These are phyloP conservation scores for Trypanosoma vivax DNA, from an alignment of 208 protist genomes.

Conservation along the genomic window DNA sequence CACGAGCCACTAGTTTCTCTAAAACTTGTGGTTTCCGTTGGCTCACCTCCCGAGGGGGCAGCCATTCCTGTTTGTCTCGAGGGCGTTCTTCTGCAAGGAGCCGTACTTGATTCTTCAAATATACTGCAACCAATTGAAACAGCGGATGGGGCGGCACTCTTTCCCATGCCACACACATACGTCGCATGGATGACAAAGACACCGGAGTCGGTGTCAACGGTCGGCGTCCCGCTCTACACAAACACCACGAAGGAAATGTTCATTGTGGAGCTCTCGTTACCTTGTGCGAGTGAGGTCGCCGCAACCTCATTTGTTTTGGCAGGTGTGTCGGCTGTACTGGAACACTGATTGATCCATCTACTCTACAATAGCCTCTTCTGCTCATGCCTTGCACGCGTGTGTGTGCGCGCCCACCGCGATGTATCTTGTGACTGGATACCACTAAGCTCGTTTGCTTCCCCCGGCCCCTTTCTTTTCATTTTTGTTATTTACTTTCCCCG, in stretches of 20 bases:
- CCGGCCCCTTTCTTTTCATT: too few species aligned
- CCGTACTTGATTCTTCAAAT: conserved; percentile 63
- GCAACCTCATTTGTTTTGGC: conserved; percentile 78
- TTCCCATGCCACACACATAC: conserved; percentile 64
- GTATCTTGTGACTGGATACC: too few species aligned
- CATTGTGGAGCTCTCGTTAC: conserved; percentile 80
- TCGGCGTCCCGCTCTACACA: conserved; percentile 82
- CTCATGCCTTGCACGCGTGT: too few species aligned
- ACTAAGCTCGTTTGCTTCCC: too few species aligned
- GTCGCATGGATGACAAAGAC: conserved; percentile 56
- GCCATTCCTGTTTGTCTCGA: conserved; percentile 49
- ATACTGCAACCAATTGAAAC: conserved; percentile 61
- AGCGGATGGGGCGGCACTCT: conserved; percentile 79
- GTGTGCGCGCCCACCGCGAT: too few species aligned
- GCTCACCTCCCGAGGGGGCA: conserved; percentile 39
- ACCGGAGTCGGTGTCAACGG: conserved; percentile 12
- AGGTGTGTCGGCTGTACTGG: conserved; percentile 82
- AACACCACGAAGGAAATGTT: conserved; percentile 77
- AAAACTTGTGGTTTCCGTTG: conserved; percentile 46
- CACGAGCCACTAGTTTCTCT: conserved; percentile 79
- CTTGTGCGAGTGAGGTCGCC: conserved; percentile 55
- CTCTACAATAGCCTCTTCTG: neutral
- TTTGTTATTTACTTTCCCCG: too few species aligned
- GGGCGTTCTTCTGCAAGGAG: conserved; percentile 82
- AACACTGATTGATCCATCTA: conserved; percentile 32